These are phyloP conservation scores for Globisporangium alternatum DNA, from an alignment of 352 stramenopile species.

Conservation along the genomic window DNA sequence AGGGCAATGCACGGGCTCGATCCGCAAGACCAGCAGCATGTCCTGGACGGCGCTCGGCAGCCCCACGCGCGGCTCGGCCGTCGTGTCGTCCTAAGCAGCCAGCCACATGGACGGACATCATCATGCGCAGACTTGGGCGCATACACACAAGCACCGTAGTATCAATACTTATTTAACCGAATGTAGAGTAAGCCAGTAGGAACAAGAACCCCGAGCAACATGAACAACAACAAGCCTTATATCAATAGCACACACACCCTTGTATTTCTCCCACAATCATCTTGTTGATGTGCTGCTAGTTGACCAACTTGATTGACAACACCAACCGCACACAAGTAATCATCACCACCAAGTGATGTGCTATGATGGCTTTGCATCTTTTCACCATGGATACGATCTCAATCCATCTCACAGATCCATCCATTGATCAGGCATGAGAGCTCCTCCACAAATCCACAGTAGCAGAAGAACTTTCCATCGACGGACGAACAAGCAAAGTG, in stretches of 20 bases:
- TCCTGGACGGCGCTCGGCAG: constrained; percentile 46
- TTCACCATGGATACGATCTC: too few species aligned
- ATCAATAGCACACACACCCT: constrained; percentile 5
- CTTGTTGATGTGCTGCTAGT: neutral
- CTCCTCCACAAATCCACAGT: too few species aligned
- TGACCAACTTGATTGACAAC: neutral
- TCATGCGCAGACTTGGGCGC: neutral
- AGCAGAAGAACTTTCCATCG: neutral
- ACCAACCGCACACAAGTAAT: neutral
- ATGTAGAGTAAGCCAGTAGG: constrained; percentile 9
- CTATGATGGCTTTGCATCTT: too few species aligned
- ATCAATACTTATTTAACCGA: constrained; percentile 4
- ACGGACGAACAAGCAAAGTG: neutral
- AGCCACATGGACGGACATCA: neutral
- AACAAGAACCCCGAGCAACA: neutral
- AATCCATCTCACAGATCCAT: neutral
- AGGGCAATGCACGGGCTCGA: constrained; percentile 59
- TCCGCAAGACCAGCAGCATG: constrained; percentile 69
- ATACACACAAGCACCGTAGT: neutral
- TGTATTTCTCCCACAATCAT: neutral
- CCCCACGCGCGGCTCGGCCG: constrained; percentile 15
- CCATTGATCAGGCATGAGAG: neutral
- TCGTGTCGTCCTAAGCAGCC: constrained; percentile 12
- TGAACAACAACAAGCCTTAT: neutral
- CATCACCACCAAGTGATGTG: neutral